Conservation (phyloP, 2,329 filamentous ascomycete genomes). For the Tolypocladium paradoxum region DNA sequence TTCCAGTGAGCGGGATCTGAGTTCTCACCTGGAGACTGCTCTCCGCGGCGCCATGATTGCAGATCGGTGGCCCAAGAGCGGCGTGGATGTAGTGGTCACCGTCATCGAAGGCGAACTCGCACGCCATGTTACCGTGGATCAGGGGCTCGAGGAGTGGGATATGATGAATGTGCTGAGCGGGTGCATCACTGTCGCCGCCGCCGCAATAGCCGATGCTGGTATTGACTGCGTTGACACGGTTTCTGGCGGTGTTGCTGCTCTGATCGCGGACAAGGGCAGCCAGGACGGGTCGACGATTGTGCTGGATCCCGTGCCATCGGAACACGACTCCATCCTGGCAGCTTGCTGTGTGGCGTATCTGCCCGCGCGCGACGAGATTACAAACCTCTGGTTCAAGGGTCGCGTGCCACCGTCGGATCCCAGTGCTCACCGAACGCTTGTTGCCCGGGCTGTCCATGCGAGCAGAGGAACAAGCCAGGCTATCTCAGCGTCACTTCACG, state of each 20-base stretch:
- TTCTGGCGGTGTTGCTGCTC: slow-evolving; percentile 76
- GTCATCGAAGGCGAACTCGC: slow-evolving; percentile 90
- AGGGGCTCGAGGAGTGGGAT: slow-evolving; percentile 62
- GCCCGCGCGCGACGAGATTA: slow-evolving; percentile 78
- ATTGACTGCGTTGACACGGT: slow-evolving; percentile 93
- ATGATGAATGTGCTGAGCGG: slow-evolving; percentile 85
- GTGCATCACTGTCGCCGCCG: slow-evolving; percentile 87
- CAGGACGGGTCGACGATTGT: slow-evolving; percentile 39
- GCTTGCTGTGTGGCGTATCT: slow-evolving; percentile 88
- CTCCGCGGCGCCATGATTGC: slow-evolving; percentile 83
- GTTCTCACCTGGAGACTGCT: slow-evolving; percentile 83
- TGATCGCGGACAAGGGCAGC: slow-evolving; percentile 39
- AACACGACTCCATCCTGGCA: slow-evolving; percentile 67
- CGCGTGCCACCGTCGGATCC: slow-evolving; percentile 31
- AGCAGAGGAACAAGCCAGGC: slow-evolving; percentile 25
- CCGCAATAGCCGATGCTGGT: slow-evolving; percentile 84
- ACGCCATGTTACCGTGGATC: slow-evolving; percentile 34
- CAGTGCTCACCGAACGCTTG: slow-evolving; percentile 20
- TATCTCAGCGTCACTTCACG: slow-evolving; percentile 22
- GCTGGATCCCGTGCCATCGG: slow-evolving; percentile 71
- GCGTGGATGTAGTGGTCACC: slow-evolving; percentile 88
- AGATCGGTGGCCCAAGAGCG: slow-evolving; percentile 96
- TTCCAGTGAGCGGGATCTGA: slow-evolving; percentile 75
- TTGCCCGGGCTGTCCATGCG: slow-evolving; percentile 30
- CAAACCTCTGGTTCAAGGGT: slow-evolving; percentile 90